A percentile compares a stretch with the other conserved stretches of the same genome.
Evolutionary conservation across 495 filamentous ascomycete species (phyloP).

Genomic region (Hypomontagnella monticulosa): DNA sequence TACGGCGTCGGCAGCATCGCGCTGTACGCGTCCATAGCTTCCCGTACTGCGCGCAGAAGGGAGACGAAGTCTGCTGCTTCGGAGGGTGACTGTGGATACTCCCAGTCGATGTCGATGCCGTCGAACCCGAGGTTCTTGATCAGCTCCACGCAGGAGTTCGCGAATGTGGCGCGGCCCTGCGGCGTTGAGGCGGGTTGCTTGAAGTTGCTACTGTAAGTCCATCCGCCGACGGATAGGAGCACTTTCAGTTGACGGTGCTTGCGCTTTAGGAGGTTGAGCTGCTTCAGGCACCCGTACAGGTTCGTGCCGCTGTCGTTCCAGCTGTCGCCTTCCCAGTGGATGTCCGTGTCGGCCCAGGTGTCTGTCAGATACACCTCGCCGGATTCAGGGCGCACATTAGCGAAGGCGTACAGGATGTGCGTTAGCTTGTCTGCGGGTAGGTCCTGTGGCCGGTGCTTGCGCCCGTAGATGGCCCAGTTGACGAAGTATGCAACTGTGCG

Average conservation of each 20-base stretch:
- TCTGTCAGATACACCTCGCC: constrained; percentile 81
- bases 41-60: constrained; percentile 73
- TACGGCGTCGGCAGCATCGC: constrained; percentile 55
- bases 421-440: constrained; percentile 87
- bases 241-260: constrained; percentile 88
- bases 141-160: constrained; percentile 70
- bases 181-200: constrained; percentile 72
- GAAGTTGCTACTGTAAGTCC: constrained; percentile 95
- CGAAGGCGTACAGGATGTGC: constrained; percentile 80
- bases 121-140: constrained; percentile 71
- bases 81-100: constrained; percentile 56
- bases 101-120: constrained; percentile 71
- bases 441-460: constrained; percentile 86
- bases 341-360: constrained; percentile 85
- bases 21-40: constrained; percentile 68
- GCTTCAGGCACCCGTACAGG: constrained; percentile 92
- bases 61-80: constrained; percentile 81
- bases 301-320: constrained; percentile 76
- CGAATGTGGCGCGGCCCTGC: constrained; percentile 72
- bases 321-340: constrained; percentile 87
- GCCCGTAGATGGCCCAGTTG: constrained; percentile 94
- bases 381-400: constrained; percentile 68
- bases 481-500: constrained; percentile 85
- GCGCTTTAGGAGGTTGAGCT: constrained; percentile 91
- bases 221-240: constrained; percentile 92